These are phyloP conservation scores for Ramalina intermedia DNA, from an alignment of 495 filamentous ascomycete genomes.

Conservation along the genomic window DNA sequence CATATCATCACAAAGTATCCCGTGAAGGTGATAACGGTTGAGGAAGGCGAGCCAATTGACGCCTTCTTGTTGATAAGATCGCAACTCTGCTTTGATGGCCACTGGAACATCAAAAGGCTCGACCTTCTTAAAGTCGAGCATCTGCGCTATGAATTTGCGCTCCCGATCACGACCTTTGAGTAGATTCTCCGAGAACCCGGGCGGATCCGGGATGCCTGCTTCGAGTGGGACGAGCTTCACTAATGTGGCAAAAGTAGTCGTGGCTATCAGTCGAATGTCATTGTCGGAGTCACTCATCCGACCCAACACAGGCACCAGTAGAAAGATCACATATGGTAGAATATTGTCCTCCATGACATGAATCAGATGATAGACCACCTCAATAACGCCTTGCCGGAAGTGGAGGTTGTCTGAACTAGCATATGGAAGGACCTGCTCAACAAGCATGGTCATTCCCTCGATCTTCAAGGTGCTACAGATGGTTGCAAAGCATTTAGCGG, in stretches of 20 bases:
- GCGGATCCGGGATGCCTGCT: slow-evolving; percentile 92
- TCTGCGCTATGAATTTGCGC: slow-evolving; percentile 89
- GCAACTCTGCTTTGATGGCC: slow-evolving; percentile 86
- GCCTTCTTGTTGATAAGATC: slow-evolving; percentile 95
- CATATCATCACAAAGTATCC: slow-evolving; percentile 98
- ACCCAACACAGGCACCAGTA: slow-evolving; percentile 93
- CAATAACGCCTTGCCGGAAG: slow-evolving; percentile 82
- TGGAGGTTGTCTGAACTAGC: slow-evolving; percentile 81
- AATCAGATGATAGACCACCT: slow-evolving; percentile 88
- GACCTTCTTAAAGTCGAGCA: slow-evolving; percentile 89
- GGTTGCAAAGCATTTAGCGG: slow-evolving; percentile 93
- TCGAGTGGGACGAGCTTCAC: slow-evolving; percentile 99
- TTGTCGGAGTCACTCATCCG: slow-evolving; percentile 99
- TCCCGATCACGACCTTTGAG: slow-evolving; percentile 83
- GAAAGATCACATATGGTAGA: slow-evolving; percentile 94
- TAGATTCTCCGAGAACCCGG: slow-evolving; percentile 75
- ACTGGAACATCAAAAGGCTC: slow-evolving; percentile 89
- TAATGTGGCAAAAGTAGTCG: slow-evolving; percentile 89
- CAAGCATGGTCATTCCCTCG: slow-evolving; percentile 87
- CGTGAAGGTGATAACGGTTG: slow-evolving; percentile 93
- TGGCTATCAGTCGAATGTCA: slow-evolving; percentile 84
- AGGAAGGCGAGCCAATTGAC: slow-evolving; percentile 98
- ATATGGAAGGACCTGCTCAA: slow-evolving; percentile 80
- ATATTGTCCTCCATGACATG: slow-evolving; percentile 97
- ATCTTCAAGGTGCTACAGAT: slow-evolving; percentile 92